Percentiles rank a stretch among this genome's conserved stretches.
phyloP scores from a whole-genome alignment of 2,329 filamentous ascomycete species.

The Lojkania enalia region DNA sequence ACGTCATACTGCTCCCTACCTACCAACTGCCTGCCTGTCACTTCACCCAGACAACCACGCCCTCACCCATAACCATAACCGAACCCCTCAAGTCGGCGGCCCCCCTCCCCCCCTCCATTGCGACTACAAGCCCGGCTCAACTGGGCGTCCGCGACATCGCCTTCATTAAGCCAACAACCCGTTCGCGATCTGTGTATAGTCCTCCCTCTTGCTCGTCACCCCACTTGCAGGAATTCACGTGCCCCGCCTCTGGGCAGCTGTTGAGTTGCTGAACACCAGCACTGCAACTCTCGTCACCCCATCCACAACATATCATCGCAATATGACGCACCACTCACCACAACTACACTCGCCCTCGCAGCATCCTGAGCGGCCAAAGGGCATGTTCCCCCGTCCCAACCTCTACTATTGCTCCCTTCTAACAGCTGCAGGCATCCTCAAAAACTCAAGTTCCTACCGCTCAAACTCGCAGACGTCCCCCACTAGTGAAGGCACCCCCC shows the following conservation, averaged over 20 bases:
- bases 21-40: background rate
- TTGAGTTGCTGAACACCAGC: background rate
- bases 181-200: background rate
- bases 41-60: constrained; percentile 3
- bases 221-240: constrained; percentile 4
- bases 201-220: constrained; percentile 1
- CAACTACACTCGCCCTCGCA: constrained; percentile 39
- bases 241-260: background rate
- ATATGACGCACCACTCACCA: constrained; percentile 43
- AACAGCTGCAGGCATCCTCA: constrained; percentile 75
- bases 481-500: constrained; percentile 43
- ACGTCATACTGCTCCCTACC: background rate
- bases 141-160: too few relatives aligned
- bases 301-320: constrained; percentile 9
- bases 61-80: background rate
- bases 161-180: background rate
- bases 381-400: constrained; percentile 29
- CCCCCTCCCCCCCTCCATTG: too few relatives aligned
- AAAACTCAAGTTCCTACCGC: constrained; percentile 74
- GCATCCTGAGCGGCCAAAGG: constrained; percentile 50
- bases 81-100: background rate
- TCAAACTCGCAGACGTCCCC: constrained; percentile 55
- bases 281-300: constrained; percentile 6
- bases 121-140: too few relatives aligned
- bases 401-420: constrained; percentile 7